Percentiles rank a stretch among this genome's conserved stretches.
Conservation (phyloP, 2,329 filamentous ascomycete genomes). For the Fusarium penzigii region DNA sequence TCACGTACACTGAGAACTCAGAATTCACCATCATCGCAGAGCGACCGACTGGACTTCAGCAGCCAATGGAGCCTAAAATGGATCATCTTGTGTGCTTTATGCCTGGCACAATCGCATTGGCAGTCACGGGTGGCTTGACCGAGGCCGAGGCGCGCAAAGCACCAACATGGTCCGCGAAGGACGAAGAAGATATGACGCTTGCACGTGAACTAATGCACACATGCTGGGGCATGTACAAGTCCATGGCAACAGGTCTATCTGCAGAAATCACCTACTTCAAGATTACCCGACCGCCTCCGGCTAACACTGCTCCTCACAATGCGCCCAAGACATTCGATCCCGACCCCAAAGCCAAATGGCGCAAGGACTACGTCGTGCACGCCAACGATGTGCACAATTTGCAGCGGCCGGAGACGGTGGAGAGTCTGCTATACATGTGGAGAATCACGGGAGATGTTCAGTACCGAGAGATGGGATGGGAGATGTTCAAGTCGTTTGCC, state of each 20-base stretch:
- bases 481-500: conserved; percentile 93
- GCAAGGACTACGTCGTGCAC: conserved; percentile 78
- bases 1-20: conserved; percentile 81
- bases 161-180: conserved; percentile 71
- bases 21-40: conserved; percentile 90
- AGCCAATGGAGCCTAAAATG: conserved; percentile 81
- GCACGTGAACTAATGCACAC: conserved; percentile 92
- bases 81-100: conserved; percentile 98
- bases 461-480: conserved; percentile 97
- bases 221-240: conserved; percentile 97
- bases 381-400: conserved; percentile 87
- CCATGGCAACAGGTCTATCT: conserved; percentile 86
- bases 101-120: conserved; percentile 92
- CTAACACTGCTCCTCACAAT: conserved; percentile 52
- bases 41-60: conserved; percentile 70
- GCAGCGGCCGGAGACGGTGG: conserved; percentile 94
- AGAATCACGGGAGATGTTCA: conserved; percentile 87
- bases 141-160: conserved; percentile 74
- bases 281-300: conserved; percentile 66
- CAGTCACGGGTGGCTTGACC: conserved; percentile 75
- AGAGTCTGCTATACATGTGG: conserved; percentile 98
- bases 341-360: conserved; percentile 64
- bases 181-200: conserved; percentile 85
- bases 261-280: conserved; percentile 94
- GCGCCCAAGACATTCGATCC: conserved; percentile 52